Base-by-base conservation (phyloP, 768 basidiomycete genomes). In the Paxillus ammoniavirescens region DNA sequence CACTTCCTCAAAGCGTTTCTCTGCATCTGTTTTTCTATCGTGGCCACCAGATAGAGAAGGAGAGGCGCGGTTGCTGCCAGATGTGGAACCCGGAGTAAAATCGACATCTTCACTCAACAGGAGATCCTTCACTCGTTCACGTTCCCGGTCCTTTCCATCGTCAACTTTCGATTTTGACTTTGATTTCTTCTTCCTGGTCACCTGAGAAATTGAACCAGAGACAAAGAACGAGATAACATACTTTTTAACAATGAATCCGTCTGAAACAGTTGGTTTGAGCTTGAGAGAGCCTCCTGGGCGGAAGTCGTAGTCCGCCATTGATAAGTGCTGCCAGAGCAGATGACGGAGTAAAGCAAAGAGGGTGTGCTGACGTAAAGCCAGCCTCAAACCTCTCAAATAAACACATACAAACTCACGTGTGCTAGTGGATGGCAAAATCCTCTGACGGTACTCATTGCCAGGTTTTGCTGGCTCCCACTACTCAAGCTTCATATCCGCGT, bases 211-310 rank as follows among this genome's bases (percentile, higher is more conserved):
- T 28, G 56, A 42, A 13, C 31, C 13, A 17, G 37, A 8, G 2
- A 0, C 2, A 8, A 57, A 37, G 18, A 55, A 26, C 53, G 33
- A 53, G 33, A 41, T 13, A 52, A 69, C 83, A 58, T 60, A 91
- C 92, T 93, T 93, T 72, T 93, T 93, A 43, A 85, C 83, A 52
- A 88, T 79, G 3, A 89, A 88, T 52, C 89, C 91, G 59, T 89
- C 91, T 26, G 77, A 76, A 33, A 87, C 86, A 35, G 81, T 84
- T n/a, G 89, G 83, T 75, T 93, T 95, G 65, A 95, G 80, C 71
- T 93, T 95, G 68, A 95, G 87, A 60, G 90, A 85, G 66, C 93
- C 92, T 45, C 91, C 89, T 51, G 90, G 86, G 68, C 85, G 84
- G 72, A 89, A 77, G 74, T 89, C 83, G 72, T 95, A 94, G 71